Evolutionary conservation across 768 basidiomycete species (phyloP).

Genomic region (Symmetrospora coprosmae): DNA sequence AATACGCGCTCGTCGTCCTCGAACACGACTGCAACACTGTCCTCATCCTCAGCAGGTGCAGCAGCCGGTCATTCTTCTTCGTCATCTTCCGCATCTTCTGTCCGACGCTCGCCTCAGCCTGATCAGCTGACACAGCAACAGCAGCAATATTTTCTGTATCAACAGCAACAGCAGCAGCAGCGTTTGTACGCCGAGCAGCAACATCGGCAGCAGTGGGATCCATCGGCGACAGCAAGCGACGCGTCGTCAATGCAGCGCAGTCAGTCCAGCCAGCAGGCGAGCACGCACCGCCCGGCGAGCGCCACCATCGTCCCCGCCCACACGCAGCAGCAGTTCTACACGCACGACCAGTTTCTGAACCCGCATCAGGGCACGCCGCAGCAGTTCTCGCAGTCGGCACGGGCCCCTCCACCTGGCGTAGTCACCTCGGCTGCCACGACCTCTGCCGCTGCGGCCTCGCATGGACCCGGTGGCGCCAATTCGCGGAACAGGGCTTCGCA

Average conservation of each 20-base stretch:
- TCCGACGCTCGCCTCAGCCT: background rate
- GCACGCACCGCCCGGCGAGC: constrained; percentile 17
- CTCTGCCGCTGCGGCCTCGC: background rate
- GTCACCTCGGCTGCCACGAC: background rate
- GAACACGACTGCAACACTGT: too few species aligned
- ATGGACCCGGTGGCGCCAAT: too few species aligned
- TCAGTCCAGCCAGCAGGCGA: constrained; percentile 14
- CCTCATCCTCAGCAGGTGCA: too few species aligned
- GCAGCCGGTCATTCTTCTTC: background rate
- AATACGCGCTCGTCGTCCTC: too few species aligned
- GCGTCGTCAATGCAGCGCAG: constrained; percentile 9
- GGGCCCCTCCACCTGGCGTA: background rate
- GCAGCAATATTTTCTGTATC: background rate
- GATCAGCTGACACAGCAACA: background rate
- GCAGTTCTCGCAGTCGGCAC: constrained; percentile 10
- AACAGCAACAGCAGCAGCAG: background rate
- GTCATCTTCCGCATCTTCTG: background rate
- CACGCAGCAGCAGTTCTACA: background rate
- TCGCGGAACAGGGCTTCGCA: constrained; percentile 15
- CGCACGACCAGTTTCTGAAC: background rate
- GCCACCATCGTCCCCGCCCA: constrained; percentile 18
- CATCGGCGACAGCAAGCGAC: background rate
- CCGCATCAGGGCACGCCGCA: background rate
- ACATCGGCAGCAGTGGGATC: background rate
- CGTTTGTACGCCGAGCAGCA: background rate